Evolutionary conservation across 805 yeast genomes (phyloP), one percentile per base, ranked within the genome.

Genomic region (Vanderwaltozyma verrucispora): DNA sequence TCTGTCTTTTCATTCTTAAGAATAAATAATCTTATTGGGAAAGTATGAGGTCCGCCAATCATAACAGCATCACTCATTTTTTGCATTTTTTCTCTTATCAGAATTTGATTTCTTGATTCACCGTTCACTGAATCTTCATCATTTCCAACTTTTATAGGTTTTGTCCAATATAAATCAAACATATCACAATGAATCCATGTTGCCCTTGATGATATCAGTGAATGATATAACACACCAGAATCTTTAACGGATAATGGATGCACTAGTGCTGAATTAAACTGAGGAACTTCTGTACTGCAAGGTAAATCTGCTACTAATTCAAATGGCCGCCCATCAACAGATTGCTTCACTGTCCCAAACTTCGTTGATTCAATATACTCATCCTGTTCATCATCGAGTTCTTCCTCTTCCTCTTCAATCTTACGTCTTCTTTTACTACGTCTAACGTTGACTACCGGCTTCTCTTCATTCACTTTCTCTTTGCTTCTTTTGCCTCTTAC

Each of bases 111-210:
- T 30, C 32, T 35, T 13, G 32, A 19, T 18, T 34, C 41, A 27
- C 23, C 30, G n/a, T 21, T 12, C 4, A 12, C n/a, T 12, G 11
- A 19, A 16, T n/a, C 17, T 15, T 21, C 75, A n/a, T 60, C 49
- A 62, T 70, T 30, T 62, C 45, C 37, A 60, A 59, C 38, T 56
- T 68, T 36, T 64, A 68, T 36, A 35, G 79, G 81, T 42, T 81
- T 75, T 7, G 80, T 69, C 95, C 96, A 89, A 49, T 77, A 85
- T 33, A 80, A 66, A 41, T 74, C 75, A 50, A 89, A 87, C 70
- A 86, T 74, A 26, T 71, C 70, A 4, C 80, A 68, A 59, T 77
- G 51, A 43, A 79, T 55, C 83, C 84, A 73, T 30, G 77, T 65
- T 45, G 70, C 71, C 27, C 97, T 65, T 0, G 96, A 88, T 28